These are phyloP conservation scores for Ogataea chonburiensis DNA, from an alignment of 805 yeast genomes.

Conservation along the genomic window DNA sequence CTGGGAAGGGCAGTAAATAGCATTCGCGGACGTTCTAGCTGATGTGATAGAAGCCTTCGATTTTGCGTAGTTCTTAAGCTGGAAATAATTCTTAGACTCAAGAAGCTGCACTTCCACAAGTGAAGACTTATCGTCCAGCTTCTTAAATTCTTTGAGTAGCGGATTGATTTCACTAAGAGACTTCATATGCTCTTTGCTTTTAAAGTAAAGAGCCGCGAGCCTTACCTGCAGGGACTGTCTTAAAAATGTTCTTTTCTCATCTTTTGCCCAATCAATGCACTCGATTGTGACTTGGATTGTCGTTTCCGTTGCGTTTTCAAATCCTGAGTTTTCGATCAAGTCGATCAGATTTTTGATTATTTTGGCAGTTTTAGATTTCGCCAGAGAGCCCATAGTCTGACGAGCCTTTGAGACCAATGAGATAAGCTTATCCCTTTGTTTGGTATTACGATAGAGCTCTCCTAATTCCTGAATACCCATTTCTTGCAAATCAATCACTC, in stretches of 20 bases:
- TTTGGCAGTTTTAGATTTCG: constrained; percentile 94
- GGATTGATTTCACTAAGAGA: constrained; percentile 70
- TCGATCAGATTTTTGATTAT: constrained; percentile 82
- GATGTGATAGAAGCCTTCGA: constrained; percentile 89
- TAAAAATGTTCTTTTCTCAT: constrained; percentile 80
- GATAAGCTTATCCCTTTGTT: constrained; percentile 51
- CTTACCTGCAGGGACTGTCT: constrained; percentile 86
- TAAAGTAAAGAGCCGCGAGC: constrained; percentile 71
- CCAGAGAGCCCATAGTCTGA: constrained; percentile 64
- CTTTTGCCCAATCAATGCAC: constrained; percentile 82
- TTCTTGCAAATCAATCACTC: constrained; percentile 57
- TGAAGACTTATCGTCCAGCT: constrained; percentile 92
- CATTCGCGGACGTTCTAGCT: constrained; percentile 96
- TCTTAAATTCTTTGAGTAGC: constrained; percentile 81
- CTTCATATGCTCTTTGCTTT: constrained; percentile 60
- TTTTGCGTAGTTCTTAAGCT: constrained; percentile 86
- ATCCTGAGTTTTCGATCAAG: constrained; percentile 60
- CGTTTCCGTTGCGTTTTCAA: constrained; percentile 51
- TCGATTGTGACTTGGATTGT: constrained; percentile 75
- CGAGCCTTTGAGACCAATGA: constrained; percentile 68
- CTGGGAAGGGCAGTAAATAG: constrained; percentile 92
- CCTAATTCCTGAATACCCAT: constrained; percentile 75
- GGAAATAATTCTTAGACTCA: constrained; percentile 87
- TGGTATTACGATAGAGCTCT: constrained; percentile 53
- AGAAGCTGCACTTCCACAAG: constrained; percentile 92